Conservation (phyloP, 1,284 basidiomycete genomes). For the Schizophyllum amplum region DNA sequence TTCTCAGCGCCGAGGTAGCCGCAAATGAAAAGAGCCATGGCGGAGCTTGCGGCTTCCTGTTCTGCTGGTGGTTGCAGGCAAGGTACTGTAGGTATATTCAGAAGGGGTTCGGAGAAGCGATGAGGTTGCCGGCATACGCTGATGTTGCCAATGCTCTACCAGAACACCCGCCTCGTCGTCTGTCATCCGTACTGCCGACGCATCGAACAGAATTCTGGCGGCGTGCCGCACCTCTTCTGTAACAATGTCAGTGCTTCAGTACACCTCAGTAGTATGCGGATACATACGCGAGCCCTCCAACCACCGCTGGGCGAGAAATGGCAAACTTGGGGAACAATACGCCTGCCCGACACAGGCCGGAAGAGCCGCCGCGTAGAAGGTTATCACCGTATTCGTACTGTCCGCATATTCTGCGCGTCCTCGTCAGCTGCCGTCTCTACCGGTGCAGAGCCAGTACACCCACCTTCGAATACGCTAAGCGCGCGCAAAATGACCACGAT, state of each 20-base stretch:
- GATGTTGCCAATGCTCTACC: slow-evolving; percentile 62
- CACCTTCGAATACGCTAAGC: slow-evolving; percentile 68
- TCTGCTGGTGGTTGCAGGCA: slow-evolving; percentile 48
- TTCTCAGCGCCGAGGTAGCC: slow-evolving; percentile 81
- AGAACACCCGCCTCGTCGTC: slow-evolving; percentile 58
- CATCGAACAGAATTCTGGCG: slow-evolving; percentile 69
- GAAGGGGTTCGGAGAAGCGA: slow-evolving; percentile 6
- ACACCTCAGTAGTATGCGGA: slow-evolving; percentile 3
- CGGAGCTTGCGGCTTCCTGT: slow-evolving; percentile 45
- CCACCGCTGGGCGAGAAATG: slow-evolving; percentile 68
- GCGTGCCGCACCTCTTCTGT: slow-evolving; percentile 70
- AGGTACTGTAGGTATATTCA: slow-evolving; percentile 52
- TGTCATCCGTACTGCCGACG: slow-evolving; percentile 55
- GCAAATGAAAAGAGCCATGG: slow-evolving; percentile 70
- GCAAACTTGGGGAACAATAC: slow-evolving; percentile 63
- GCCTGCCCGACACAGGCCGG: slow-evolving; percentile 45
- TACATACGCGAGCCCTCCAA: slow-evolving; percentile 61
- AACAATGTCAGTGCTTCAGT: not conserved
- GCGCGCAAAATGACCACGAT: slow-evolving; percentile 63
- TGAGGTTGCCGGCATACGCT: slow-evolving; percentile 36
- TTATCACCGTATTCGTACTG: slow-evolving; percentile 59
- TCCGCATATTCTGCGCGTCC: slow-evolving; percentile 49
- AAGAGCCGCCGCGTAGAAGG: slow-evolving; percentile 71
- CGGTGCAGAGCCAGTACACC: slow-evolving; percentile 3
- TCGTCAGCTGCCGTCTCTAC: slow-evolving; percentile 6